Base-by-base conservation (phyloP, 768 basidiomycete species). In the Galerina marginata region DNA sequence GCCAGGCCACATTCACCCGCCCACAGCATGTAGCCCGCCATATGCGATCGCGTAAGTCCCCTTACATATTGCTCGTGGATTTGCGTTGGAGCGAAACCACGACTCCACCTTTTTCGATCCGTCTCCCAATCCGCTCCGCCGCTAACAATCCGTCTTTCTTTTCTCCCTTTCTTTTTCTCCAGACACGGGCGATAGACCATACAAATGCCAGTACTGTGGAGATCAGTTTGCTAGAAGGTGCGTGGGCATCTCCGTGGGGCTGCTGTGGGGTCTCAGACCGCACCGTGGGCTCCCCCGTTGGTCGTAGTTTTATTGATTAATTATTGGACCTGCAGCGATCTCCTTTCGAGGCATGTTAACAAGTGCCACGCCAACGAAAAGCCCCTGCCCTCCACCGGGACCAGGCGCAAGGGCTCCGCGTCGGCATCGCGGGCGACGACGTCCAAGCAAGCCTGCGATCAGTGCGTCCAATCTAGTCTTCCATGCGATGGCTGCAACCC, bases 101-200 rank as follows among this genome's bases (percentile, higher is more conserved):
- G 36, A 45, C 59, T 54, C 64, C 62, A 63, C 65, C 53, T 20
- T 48, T 25, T 54, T 45, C 60, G 56, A 65, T 60, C 59, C 62
- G 46, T 55, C 57, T 47, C 62, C 58, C 58, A 58, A 55, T 40
- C 44, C 55, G 56, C 63, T 62, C 64, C 48, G 40, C 42, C 64
- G 61, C 59, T 67, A 25, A 69, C 60, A 59, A 56, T 57, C 58
- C 29, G 29, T 33, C 29, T 33, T 33, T 33, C 29, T 3, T 33
- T 33, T 33, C 29, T 33, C 29, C 29, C 29, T 58, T 65, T 57
- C 55, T 63, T 54, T 46, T 50, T 49, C 57, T 61, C 57, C 76
- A 93, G 92, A 95, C 75, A 94, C 92, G 40, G 92, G 92, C 58
- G 92, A 94, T 79, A 82, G 93, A 45, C 93, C 93, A 9, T 95